These are phyloP conservation scores for Luffa aegyptiaca DNA, from an alignment of 306 rosid species.

Conservation along the genomic window DNA sequence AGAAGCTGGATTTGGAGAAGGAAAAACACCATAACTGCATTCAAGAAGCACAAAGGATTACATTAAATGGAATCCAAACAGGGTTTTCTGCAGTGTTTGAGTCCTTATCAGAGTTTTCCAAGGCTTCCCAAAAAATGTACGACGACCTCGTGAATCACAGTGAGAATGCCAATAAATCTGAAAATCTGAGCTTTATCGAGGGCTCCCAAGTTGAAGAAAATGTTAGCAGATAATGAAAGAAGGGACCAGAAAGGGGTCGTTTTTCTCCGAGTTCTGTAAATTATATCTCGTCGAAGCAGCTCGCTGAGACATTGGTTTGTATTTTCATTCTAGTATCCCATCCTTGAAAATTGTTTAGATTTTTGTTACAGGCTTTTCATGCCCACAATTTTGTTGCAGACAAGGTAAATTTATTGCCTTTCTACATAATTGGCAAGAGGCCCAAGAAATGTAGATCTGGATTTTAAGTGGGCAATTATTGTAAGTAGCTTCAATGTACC, in stretches of 20 bases:
- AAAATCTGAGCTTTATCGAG: constrained; percentile 37
- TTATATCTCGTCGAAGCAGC: constrained; percentile 56
- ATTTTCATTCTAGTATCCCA: constrained; percentile 17
- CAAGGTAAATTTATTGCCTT: neutral
- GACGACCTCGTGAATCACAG: constrained; percentile 42
- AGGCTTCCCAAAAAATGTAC: constrained; percentile 69
- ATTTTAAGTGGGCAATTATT: constrained; percentile 10
- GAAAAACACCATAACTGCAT: constrained; percentile 62
- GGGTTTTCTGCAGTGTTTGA: constrained; percentile 76
- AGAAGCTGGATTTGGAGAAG: constrained; percentile 60
- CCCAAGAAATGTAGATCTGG: constrained; percentile 5
- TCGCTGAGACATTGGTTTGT: constrained; percentile 65
- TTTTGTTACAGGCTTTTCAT: neutral
- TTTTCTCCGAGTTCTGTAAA: constrained; percentile 30
- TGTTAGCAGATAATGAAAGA: constrained; percentile 25
- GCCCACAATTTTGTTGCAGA: constrained; percentile 11
- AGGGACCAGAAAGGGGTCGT: neutral
- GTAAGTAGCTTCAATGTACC: constrained; percentile 4
- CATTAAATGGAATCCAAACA: constrained; percentile 59
- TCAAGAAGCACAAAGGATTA: constrained; percentile 67
- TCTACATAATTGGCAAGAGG: constrained; percentile 8
- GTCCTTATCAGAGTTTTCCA: constrained; percentile 62
- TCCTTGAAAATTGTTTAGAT: constrained; percentile 19
- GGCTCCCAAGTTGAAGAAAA: constrained; percentile 27
- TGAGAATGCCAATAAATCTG: constrained; percentile 42